A percentile compares a stretch with the other conserved stretches of the same genome.
phyloP scores from a whole-genome alignment of 2,329 filamentous ascomycete genomes.

The Neocatenulostroma microsporum region DNA sequence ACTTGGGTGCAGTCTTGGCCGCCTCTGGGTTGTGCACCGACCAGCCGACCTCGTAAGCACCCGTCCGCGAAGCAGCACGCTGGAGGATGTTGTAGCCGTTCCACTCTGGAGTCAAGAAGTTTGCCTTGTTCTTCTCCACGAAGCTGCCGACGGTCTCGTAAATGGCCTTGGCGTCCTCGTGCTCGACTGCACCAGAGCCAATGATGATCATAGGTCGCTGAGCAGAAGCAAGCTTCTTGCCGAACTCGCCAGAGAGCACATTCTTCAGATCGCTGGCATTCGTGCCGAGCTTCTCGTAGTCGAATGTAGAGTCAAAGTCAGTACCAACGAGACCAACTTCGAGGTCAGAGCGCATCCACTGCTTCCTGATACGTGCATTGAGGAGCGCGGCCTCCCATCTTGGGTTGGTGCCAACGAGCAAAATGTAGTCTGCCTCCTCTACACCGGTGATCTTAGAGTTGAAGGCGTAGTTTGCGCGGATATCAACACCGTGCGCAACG shows the following conservation, averaged over 20 bases:
- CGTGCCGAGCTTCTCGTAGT: conserved; percentile 81
- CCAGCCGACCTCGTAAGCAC: conserved; percentile 94
- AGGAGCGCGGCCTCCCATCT: conserved; percentile 90
- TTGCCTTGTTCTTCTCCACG: conserved; percentile 84
- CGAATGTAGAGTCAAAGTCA: conserved; percentile 87
- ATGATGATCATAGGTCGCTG: conserved; percentile 96
- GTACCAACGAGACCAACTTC: conserved; percentile 89
- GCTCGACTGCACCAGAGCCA: conserved; percentile 85
- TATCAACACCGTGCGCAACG: conserved; percentile 83
- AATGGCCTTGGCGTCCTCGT: conserved; percentile 82
- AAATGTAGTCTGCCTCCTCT: conserved; percentile 84
- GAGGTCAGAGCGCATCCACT: conserved; percentile 91
- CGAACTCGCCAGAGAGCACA: conserved; percentile 76
- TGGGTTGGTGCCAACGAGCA: conserved; percentile 91
- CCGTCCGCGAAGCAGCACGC: conserved; percentile 81
- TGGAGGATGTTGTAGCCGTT: conserved; percentile 97
- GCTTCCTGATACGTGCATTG: conserved; percentile 94
- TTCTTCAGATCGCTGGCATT: conserved; percentile 75
- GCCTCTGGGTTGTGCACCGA: conserved; percentile 74
- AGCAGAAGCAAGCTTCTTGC: conserved; percentile 80
- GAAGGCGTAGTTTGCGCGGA: conserved; percentile 92
- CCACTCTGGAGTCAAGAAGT: conserved; percentile 85
- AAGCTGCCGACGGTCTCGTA: conserved; percentile 87
- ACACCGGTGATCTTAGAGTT: conserved; percentile 93
- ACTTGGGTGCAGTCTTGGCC: conserved; percentile 80